Conservation (phyloP, 2,329 filamentous ascomycete genomes). For the Exophiala bonariae region DNA sequence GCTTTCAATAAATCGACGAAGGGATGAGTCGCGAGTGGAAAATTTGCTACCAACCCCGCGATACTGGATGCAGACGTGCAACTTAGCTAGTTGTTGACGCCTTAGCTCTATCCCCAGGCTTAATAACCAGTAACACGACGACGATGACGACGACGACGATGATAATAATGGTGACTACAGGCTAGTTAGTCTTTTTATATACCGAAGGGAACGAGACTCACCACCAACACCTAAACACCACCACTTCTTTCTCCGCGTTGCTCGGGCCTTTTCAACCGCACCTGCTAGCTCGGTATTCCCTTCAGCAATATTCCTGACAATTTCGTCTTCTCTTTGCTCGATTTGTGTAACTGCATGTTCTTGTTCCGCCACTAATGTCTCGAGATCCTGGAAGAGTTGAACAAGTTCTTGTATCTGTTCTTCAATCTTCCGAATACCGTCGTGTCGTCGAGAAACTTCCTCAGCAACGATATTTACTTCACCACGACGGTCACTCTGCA, state of each 20-base stretch:
- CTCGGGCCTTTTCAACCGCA: conserved; percentile 79
- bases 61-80: no score
- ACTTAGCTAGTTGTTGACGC: neutral
- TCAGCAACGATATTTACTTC: conserved; percentile 77
- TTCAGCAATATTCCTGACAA: conserved; percentile 78
- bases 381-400: conserved; percentile 86
- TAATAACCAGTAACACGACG: conserved; percentile 50
- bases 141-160: conserved; percentile 53
- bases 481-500: conserved; percentile 76
- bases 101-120: conserved; percentile 39
- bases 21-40: no score
- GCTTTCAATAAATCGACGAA: no score
- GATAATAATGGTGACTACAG: conserved; percentile 53
- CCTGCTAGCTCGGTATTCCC: conserved; percentile 79
- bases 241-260: conserved; percentile 93
- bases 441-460: conserved; percentile 80
- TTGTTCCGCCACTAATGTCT: conserved; percentile 81
- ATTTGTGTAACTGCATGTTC: conserved; percentile 80
- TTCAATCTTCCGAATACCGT: conserved; percentile 89
- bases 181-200: conserved; percentile 6
- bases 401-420: conserved; percentile 83
- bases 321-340: conserved; percentile 82
- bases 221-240: conserved; percentile 77
- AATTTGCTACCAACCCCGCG: no score
- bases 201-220: conserved; percentile 41